These are phyloP conservation scores for Letharia columbiana DNA, from an alignment of 495 filamentous ascomycete species.

Conservation along the genomic window DNA sequence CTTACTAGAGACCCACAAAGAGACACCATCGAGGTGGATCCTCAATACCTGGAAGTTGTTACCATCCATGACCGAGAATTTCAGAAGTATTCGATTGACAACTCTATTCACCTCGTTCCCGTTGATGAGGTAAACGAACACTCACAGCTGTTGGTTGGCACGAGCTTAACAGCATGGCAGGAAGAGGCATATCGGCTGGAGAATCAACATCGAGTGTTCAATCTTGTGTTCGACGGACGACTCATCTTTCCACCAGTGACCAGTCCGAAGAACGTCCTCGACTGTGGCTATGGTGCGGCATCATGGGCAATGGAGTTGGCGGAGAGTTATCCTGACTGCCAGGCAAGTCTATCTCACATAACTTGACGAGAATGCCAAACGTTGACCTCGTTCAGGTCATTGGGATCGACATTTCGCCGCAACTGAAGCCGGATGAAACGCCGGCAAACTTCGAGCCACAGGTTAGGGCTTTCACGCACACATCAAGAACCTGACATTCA, in stretches of 20 bases:
- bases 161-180: slow-evolving; percentile 38
- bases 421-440: slow-evolving; percentile 59
- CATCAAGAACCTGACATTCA: background rate
- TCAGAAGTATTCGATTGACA: slow-evolving; percentile 65
- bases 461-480: background rate
- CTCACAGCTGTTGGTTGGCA: background rate
- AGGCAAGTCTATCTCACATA: slow-evolving; percentile 42
- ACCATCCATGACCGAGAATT: slow-evolving; percentile 60
- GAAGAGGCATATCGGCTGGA: slow-evolving; percentile 72
- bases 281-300: slow-evolving; percentile 66
- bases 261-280: slow-evolving; percentile 57
- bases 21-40: slow-evolving; percentile 49
- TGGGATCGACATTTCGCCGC: slow-evolving; percentile 71
- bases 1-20: slow-evolving; percentile 39
- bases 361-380: background rate
- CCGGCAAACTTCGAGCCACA: slow-evolving; percentile 66
- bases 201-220: slow-evolving; percentile 60
- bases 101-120: slow-evolving; percentile 67
- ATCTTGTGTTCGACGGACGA: slow-evolving; percentile 62
- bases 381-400: slow-evolving; percentile 49
- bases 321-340: slow-evolving; percentile 60
- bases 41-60: slow-evolving; percentile 52
- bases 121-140: slow-evolving; percentile 65
- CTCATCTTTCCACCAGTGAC: slow-evolving; percentile 72
- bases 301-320: slow-evolving; percentile 54